phyloP scores from a whole-genome alignment of 2,329 filamentous ascomycete genomes.

The Phoma sp. region DNA sequence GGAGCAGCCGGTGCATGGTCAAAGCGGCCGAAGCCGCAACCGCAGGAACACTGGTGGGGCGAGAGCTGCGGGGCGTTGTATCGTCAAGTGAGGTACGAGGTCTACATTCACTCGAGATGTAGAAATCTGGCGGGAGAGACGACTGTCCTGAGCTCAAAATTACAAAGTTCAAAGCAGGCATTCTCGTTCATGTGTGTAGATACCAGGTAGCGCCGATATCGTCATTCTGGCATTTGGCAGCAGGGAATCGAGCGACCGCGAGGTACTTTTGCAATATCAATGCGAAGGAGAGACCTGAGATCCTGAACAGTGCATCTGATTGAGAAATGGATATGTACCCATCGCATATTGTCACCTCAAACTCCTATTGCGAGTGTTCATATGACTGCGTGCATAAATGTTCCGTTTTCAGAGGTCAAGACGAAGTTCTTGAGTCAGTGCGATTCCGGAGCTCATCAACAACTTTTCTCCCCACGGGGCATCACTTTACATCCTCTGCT shows the following conservation, averaged over 20 bases:
- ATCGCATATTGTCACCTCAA: not conserved
- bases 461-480: slow-evolving; percentile 36
- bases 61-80: slow-evolving; percentile 14
- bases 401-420: slow-evolving; percentile 16
- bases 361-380: not conserved
- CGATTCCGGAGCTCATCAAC: slow-evolving; percentile 35
- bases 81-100: not conserved
- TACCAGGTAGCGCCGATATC: not conserved
- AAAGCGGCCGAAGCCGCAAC: slow-evolving; percentile 14
- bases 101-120: not conserved
- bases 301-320: not conserved
- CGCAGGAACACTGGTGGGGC: slow-evolving; percentile 21
- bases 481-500: slow-evolving; percentile 17
- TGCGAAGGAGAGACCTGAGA: not conserved
- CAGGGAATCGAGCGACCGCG: not conserved
- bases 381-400: slow-evolving; percentile 1
- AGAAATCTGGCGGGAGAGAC: not conserved
- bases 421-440: slow-evolving; percentile 32
- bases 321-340: not conserved
- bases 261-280: not conserved
- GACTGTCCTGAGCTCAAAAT: too few species aligned
- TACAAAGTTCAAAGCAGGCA: not conserved
- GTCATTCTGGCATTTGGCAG: not conserved
- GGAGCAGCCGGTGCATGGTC: not conserved
- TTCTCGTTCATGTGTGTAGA: not conserved